Conservation (phyloP, 768 basidiomycete genomes). For the Amanita subjunquillea region DNA sequence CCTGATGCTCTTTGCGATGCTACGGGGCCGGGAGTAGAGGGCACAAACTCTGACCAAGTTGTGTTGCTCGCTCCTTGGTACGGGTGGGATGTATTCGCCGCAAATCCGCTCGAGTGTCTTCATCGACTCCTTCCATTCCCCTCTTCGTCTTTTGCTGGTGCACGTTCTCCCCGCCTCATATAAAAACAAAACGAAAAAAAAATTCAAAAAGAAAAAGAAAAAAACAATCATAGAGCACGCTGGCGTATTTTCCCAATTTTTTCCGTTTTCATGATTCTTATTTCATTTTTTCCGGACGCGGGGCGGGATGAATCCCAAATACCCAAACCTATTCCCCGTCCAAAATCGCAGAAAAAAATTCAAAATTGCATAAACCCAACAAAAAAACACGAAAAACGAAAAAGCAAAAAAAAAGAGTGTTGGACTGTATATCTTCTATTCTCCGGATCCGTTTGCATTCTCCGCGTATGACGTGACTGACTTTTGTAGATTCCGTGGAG, state of each 20-base stretch:
- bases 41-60: too few species aligned
- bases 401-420: neutral
- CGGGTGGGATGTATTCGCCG: too few species aligned
- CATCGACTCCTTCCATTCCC: neutral
- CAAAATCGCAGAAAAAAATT: neutral
- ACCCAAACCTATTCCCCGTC: neutral
- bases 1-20: too few species aligned
- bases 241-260: neutral
- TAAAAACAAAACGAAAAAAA: neutral
- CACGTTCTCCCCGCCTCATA: neutral
- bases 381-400: neutral
- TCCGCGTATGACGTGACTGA: neutral
- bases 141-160: neutral
- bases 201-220: neutral
- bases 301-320: neutral
- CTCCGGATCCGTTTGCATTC: neutral
- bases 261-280: neutral
- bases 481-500: neutral
- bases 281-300: neutral
- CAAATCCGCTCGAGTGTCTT: neutral
- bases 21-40: too few species aligned
- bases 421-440: neutral
- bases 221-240: neutral
- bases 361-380: neutral
- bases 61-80: too few species aligned